Evolutionary conservation across 352 stramenopile species (phyloP).

Genomic region (Phytophthora europaea): DNA sequence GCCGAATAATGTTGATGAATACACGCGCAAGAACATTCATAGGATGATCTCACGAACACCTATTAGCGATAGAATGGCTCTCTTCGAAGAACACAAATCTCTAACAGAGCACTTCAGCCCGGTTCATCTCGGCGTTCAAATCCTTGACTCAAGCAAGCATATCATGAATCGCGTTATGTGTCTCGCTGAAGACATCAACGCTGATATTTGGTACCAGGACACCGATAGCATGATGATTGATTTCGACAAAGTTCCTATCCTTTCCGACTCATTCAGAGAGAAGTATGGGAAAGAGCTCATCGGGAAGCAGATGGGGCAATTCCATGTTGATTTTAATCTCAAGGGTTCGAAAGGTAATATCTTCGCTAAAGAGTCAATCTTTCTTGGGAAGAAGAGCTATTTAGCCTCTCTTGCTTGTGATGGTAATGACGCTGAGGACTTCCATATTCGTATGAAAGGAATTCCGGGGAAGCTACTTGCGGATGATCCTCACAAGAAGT

Average conservation of each 20-base stretch:
- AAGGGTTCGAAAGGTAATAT: conserved; percentile 7
- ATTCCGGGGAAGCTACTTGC: conserved; percentile 8
- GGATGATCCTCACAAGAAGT: not conserved
- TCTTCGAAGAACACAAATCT: conserved; percentile 19
- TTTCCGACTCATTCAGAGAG: conserved; percentile 3
- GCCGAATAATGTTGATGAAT: conserved; percentile 6
- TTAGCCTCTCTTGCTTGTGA: conserved; percentile 4
- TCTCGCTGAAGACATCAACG: conserved; percentile 8
- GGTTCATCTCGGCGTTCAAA: conserved; percentile 9
- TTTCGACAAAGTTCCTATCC: conserved; percentile 2
- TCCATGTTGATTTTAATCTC: conserved; percentile 16
- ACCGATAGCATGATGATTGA: conserved; percentile 16
- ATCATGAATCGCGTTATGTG: conserved; percentile 22
- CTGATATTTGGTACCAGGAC: conserved; percentile 18
- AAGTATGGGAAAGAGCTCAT: conserved; percentile 6
- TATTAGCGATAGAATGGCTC: conserved; percentile 7
- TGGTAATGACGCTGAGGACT: conserved; percentile 3
- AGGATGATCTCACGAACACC: conserved; percentile 18
- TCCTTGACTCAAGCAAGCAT: conserved; percentile 9
- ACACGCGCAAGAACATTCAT: conserved; percentile 20
- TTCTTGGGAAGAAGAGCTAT: conserved; percentile 20
- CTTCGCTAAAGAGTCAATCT: conserved; percentile 4
- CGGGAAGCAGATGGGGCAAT: conserved; percentile 16
- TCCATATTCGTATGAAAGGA: conserved; percentile 12
- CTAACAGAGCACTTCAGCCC: conserved; percentile 12